Evolutionary conservation across 495 filamentous ascomycete genomes (phyloP).

Genomic region (Aspergillus haitiensis): DNA sequence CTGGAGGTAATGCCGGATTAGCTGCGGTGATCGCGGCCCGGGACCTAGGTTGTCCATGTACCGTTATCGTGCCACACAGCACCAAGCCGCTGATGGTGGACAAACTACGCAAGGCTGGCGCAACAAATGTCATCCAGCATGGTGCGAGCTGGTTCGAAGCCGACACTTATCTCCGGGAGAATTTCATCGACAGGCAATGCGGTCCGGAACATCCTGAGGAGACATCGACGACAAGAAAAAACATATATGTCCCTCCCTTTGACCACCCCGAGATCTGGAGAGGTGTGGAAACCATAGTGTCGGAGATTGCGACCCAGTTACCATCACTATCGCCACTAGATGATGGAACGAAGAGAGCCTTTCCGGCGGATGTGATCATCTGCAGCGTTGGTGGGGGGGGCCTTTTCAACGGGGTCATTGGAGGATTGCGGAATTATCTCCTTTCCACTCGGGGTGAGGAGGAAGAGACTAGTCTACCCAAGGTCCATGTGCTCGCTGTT

Average conservation of each 20-base stretch:
- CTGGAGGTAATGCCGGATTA: slow-evolving; percentile 87
- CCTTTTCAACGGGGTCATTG: slow-evolving; percentile 72
- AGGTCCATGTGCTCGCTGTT: slow-evolving; percentile 63
- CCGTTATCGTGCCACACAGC: slow-evolving; percentile 72
- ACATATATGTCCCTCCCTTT: slow-evolving; percentile 67
- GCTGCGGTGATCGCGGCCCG: slow-evolving; percentile 78
- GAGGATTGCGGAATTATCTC: slow-evolving; percentile 58
- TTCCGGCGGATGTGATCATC: slow-evolving; percentile 63
- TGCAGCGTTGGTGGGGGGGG: slow-evolving; percentile 89
- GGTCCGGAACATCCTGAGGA: slow-evolving; percentile 23
- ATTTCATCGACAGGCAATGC: slow-evolving; percentile 48
- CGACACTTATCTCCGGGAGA: slow-evolving; percentile 64
- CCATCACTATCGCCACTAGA: slow-evolving; percentile 20
- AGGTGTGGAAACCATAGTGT: slow-evolving; percentile 66
- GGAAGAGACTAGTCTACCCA: background rate
- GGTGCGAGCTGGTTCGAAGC: slow-evolving; percentile 79
- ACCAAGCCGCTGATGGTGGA: slow-evolving; percentile 66
- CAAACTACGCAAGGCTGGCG: slow-evolving; percentile 68
- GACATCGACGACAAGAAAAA: slow-evolving; percentile 55
- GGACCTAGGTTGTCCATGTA: slow-evolving; percentile 60
- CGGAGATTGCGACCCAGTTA: slow-evolving; percentile 65
- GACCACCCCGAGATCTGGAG: slow-evolving; percentile 80
- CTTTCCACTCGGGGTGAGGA: slow-evolving; percentile 10
- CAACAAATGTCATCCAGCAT: slow-evolving; percentile 63
- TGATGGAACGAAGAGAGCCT: slow-evolving; percentile 13